Evolutionary conservation across 352 stramenopile species (phyloP).

Genomic region (Nothophytophthora sp.): DNA sequence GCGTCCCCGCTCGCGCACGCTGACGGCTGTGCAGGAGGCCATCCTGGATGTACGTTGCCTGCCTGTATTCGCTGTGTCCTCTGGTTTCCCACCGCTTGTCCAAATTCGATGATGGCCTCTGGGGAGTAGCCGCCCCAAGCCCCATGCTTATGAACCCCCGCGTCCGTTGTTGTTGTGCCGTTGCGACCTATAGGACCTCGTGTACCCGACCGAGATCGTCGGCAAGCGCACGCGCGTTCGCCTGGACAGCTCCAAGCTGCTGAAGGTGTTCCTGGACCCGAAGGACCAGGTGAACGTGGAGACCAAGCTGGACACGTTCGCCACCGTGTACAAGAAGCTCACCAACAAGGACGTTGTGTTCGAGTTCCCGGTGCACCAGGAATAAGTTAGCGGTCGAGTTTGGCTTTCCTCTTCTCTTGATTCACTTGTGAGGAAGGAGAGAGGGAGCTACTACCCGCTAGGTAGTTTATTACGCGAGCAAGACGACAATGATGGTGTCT

Average conservation of each 20-base stretch:
- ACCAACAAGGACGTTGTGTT: constrained; percentile 99
- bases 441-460: constrained; percentile 26
- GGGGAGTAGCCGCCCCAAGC: constrained; percentile 88
- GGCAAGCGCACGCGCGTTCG: constrained; percentile 99
- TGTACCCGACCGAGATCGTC: constrained; percentile 99
- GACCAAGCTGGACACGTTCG: constrained; percentile 99
- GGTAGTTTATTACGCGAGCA: constrained; percentile 62
- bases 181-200: constrained; percentile 89
- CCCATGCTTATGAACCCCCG: constrained; percentile 78
- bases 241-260: constrained; percentile 96
- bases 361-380: constrained; percentile 93
- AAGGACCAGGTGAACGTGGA: constrained; percentile 99
- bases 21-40: constrained; percentile 98
- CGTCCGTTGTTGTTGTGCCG: constrained; percentile 15
- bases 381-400: constrained; percentile 65
- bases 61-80: constrained; percentile 5
- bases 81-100: constrained; percentile 15
- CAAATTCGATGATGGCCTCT: constrained; percentile 89
- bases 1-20: constrained; percentile 96
- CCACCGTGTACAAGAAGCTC: constrained; percentile 99
- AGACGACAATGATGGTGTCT: constrained; percentile 35
- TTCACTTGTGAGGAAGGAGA: too few relatives aligned
- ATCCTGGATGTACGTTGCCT: constrained; percentile 95
- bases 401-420: constrained; percentile 15
- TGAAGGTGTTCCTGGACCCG: constrained; percentile 98